Conservation (phyloP, 495 filamentous ascomycete genomes). For the Ramalina peruviana region DNA sequence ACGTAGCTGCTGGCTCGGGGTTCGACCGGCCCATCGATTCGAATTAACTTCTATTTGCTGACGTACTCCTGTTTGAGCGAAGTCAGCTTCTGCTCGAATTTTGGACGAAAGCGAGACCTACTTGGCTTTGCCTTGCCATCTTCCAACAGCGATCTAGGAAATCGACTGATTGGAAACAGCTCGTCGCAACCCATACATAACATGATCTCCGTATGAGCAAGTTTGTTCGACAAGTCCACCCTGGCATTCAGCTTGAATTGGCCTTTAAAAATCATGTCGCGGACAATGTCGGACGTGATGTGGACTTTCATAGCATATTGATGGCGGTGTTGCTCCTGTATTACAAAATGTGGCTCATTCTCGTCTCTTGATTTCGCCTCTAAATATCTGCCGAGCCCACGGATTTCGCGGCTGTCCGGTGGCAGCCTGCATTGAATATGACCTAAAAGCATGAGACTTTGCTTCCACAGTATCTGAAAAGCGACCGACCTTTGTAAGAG, state of each 20-base stretch:
- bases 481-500: neutral
- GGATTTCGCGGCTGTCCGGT: slow-evolving; percentile 5
- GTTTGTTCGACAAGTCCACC: slow-evolving; percentile 3
- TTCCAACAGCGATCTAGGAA: slow-evolving; percentile 10
- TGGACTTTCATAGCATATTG: neutral
- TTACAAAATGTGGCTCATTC: slow-evolving; percentile 6
- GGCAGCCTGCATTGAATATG: slow-evolving; percentile 5
- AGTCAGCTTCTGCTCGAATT: neutral
- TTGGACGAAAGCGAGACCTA: neutral
- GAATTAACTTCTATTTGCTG: neutral
- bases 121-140: slow-evolving; percentile 1
- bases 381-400: slow-evolving; percentile 8
- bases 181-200: slow-evolving; percentile 1
- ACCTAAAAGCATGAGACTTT: neutral
- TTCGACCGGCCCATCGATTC: slow-evolving; percentile 4
- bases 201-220: slow-evolving; percentile 4
- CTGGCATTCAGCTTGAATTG: slow-evolving; percentile 7
- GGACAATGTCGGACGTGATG: slow-evolving; percentile 6
- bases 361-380: neutral
- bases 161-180: slow-evolving; percentile 10
- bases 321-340: slow-evolving; percentile 8
- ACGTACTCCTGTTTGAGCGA: neutral
- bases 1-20: neutral
- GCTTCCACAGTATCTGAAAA: no score
- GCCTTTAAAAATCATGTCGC: slow-evolving; percentile 1